These are phyloP conservation scores for Geotrichum reessii DNA, from an alignment of 1,139 yeast genomes.

Conservation along the genomic window DNA sequence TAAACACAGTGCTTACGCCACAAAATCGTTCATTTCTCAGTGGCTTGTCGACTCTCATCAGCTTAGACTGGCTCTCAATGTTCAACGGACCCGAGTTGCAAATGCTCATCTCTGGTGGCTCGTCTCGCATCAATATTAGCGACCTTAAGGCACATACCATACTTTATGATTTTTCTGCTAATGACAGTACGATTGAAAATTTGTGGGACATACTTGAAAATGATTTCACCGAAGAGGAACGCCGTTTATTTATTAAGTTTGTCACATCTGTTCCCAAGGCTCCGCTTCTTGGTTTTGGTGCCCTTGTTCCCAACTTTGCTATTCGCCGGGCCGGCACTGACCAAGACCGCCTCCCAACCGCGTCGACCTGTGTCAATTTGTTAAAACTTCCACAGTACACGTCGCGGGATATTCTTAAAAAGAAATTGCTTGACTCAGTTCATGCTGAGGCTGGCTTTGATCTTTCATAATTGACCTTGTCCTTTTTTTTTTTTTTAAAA, in stretches of 20 bases:
- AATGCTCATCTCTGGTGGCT: slow-evolving; percentile 80
- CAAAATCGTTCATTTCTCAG: slow-evolving; percentile 62
- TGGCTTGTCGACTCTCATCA: slow-evolving; percentile 66
- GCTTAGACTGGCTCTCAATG: slow-evolving; percentile 72
- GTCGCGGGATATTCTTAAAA: slow-evolving; percentile 50
- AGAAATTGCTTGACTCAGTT: slow-evolving; percentile 70
- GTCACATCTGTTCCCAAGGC: slow-evolving; percentile 91
- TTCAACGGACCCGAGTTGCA: slow-evolving; percentile 81
- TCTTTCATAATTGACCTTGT: slow-evolving; percentile 42
- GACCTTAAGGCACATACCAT: slow-evolving; percentile 62
- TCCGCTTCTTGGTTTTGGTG: slow-evolving; percentile 79
- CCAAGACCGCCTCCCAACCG: slow-evolving; percentile 67
- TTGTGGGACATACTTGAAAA: slow-evolving; percentile 71
- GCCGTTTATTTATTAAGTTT: slow-evolving; percentile 64
- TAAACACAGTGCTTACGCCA: slow-evolving; percentile 54
- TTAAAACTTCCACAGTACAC: slow-evolving; percentile 78
- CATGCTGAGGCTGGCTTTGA: slow-evolving; percentile 83
- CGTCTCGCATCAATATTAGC: slow-evolving; percentile 56
- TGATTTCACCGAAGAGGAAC: slow-evolving; percentile 59
- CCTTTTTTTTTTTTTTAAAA: neutral
- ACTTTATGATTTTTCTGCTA: slow-evolving; percentile 60
- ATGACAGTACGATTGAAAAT: slow-evolving; percentile 46
- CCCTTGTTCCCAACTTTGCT: slow-evolving; percentile 73
- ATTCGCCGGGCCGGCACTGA: slow-evolving; percentile 60
- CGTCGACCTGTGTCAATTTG: slow-evolving; percentile 88